A percentile compares a stretch with the other conserved stretches of the same genome.
Conservation (phyloP, 176 grass and related monocot genomes). For the Eragrostis nindensis region DNA sequence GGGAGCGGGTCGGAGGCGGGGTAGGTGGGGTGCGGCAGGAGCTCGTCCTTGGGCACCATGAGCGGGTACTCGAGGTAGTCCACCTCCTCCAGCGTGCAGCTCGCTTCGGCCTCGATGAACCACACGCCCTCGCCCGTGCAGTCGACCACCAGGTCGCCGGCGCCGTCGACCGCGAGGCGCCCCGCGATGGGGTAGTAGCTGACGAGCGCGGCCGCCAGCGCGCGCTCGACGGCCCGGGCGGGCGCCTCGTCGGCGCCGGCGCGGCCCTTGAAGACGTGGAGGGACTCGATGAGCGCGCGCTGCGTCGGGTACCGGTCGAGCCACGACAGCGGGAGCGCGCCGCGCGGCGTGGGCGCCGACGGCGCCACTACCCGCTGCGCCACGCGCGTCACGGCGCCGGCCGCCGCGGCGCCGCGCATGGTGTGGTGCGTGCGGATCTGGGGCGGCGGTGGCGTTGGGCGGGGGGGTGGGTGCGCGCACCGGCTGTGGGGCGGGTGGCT, state of each 20-base stretch:
- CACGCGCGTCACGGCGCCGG: constrained; percentile 48
- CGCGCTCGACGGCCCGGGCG: constrained; percentile 50
- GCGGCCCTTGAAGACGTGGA: constrained; percentile 87
- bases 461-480: constrained; percentile 20
- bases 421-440: constrained; percentile 41
- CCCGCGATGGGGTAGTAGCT: constrained; percentile 87
- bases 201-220: constrained; percentile 61
- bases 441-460: too few relatives aligned
- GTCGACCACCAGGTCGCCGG: constrained; percentile 58
- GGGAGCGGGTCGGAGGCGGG: constrained; percentile 17
- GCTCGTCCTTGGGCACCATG: constrained; percentile 75
- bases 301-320: constrained; percentile 94
- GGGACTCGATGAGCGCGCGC: constrained; percentile 84
- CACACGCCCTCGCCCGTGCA: constrained; percentile 86
- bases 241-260: constrained; percentile 23
- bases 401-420: constrained; percentile 44
- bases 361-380: constrained; percentile 72
- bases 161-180: constrained; percentile 43
- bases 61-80: constrained; percentile 87
- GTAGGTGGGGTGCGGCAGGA: constrained; percentile 69
- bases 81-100: constrained; percentile 72
- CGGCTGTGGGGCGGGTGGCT: constrained; percentile 34
- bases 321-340: constrained; percentile 73
- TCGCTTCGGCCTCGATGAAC: constrained; percentile 71
- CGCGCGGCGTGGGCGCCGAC: constrained; percentile 52